phyloP scores from a whole-genome alignment of 1,284 basidiomycete species.

The Microbotryum saponariae region DNA sequence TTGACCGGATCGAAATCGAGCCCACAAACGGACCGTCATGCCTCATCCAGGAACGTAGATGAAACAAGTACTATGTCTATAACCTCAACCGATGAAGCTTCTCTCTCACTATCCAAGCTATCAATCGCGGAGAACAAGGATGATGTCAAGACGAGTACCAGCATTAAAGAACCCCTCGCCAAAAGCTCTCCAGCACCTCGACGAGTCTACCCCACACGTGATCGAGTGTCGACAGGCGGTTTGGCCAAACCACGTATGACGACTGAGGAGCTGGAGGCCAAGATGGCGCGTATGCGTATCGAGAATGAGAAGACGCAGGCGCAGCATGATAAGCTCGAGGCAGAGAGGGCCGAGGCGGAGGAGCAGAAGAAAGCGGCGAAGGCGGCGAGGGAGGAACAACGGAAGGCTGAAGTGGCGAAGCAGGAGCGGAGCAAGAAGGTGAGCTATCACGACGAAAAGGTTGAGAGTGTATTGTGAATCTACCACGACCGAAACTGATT shows the following conservation, averaged over 20 bases:
- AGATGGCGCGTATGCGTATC: constrained; percentile 30
- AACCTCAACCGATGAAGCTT: too few relatives aligned
- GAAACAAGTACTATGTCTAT: too few relatives aligned
- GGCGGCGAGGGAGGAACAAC: background rate
- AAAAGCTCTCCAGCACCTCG: too few relatives aligned
- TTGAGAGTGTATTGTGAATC: background rate
- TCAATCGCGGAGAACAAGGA: too few relatives aligned
- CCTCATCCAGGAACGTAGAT: too few relatives aligned
- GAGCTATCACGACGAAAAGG: background rate
- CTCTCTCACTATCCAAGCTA: too few relatives aligned
- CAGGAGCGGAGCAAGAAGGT: constrained; percentile 7
- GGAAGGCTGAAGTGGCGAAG: background rate
- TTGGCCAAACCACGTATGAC: constrained; percentile 4
- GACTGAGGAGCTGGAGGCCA: constrained; percentile 26
- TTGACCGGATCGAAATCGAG: too few relatives aligned
- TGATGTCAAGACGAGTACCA: too few relatives aligned
- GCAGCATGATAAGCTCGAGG: background rate
- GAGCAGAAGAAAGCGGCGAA: background rate
- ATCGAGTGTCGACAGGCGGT: too few relatives aligned
- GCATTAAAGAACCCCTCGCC: too few relatives aligned
- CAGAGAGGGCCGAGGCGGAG: background rate
- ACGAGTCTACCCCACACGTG: too few relatives aligned
- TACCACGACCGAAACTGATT: background rate
- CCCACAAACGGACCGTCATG: too few relatives aligned
- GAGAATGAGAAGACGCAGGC: constrained; percentile 22